Evolutionary conservation across 352 stramenopile genomes (phyloP).

Genomic region (Blastocystis sp.): DNA sequence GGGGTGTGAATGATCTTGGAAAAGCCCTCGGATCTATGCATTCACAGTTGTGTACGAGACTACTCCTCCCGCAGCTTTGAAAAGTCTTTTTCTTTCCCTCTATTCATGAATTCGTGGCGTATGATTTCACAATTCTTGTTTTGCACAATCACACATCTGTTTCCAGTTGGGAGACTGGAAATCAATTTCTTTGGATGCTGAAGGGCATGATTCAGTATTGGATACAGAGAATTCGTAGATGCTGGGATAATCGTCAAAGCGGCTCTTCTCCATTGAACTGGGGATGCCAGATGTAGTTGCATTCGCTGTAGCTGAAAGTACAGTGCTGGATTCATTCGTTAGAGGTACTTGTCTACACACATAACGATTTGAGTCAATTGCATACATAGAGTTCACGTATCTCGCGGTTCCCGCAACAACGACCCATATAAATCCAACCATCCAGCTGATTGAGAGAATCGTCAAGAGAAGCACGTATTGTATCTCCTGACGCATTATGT

Average conservation of each 20-base stretch:
- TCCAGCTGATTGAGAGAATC: background rate
- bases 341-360: background rate
- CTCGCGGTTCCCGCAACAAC: background rate
- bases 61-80: background rate
- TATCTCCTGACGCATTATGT: background rate
- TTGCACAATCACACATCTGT: background rate
- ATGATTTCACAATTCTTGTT: background rate
- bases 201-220: background rate
- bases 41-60: background rate
- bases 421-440: background rate
- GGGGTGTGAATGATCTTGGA: background rate
- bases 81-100: background rate
- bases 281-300: too few relatives aligned
- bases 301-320: too few relatives aligned
- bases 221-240: background rate
- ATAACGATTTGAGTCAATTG: background rate
- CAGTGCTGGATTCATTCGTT: background rate
- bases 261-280: background rate
- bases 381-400: background rate
- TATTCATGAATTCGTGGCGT: background rate
- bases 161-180: background rate
- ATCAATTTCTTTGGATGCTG: background rate
- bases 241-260: background rate
- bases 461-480: background rate
- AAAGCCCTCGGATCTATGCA: constrained; percentile 18